Conservation (phyloP, 495 filamentous ascomycete genomes). For the Gamarada debralockiae region DNA sequence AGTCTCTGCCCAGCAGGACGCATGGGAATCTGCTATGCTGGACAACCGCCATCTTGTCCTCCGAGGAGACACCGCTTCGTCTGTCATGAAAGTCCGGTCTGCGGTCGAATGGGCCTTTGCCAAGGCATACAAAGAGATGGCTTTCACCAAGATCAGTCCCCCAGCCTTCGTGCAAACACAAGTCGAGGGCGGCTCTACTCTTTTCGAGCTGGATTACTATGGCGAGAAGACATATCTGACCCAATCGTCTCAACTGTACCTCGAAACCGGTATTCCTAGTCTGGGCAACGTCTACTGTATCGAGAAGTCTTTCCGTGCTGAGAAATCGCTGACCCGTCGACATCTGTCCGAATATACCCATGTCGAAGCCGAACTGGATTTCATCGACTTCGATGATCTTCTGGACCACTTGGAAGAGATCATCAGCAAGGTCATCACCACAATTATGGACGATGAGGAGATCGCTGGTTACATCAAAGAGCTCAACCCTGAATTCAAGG, state of each 20-base stretch:
- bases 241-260: slow-evolving; percentile 96
- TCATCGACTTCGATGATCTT: slow-evolving; percentile 89
- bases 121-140: slow-evolving; percentile 72
- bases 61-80: slow-evolving; percentile 80
- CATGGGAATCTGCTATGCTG: slow-evolving; percentile 71
- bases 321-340: slow-evolving; percentile 91
- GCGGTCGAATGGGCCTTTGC: slow-evolving; percentile 81
- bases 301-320: slow-evolving; percentile 96
- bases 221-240: slow-evolving; percentile 91
- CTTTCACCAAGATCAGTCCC: slow-evolving; percentile 81
- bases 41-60: slow-evolving; percentile 91
- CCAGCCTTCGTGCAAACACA: slow-evolving; percentile 98
- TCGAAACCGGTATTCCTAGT: slow-evolving; percentile 89
- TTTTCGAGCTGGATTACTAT: slow-evolving; percentile 95
- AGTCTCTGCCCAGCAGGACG: slow-evolving; percentile 68
- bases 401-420: slow-evolving; percentile 86
- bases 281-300: slow-evolving; percentile 96
- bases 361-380: slow-evolving; percentile 94
- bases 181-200: slow-evolving; percentile 91
- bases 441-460: slow-evolving; percentile 66
- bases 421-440: slow-evolving; percentile 82
- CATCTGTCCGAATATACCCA: slow-evolving; percentile 97
- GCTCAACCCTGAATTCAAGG: slow-evolving; percentile 85
- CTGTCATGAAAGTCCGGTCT: slow-evolving; percentile 89
- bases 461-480: slow-evolving; percentile 66